Base-by-base conservation (phyloP, 2,329 filamentous ascomycete species). In the Colletotrichum sp. region DNA sequence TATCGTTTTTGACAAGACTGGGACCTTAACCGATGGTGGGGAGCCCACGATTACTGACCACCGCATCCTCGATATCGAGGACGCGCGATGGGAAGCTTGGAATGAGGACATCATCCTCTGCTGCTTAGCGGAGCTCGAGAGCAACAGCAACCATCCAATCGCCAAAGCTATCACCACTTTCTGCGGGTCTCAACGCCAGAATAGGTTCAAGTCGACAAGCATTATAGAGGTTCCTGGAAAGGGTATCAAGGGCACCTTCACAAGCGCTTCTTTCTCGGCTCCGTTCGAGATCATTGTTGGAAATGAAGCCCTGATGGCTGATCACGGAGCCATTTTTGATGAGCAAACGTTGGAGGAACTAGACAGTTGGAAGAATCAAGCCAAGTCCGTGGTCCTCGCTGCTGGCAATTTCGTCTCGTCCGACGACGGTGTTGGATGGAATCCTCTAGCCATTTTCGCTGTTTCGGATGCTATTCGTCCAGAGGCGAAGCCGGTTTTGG, bases 1-100 rank as follows among this genome's bases (percentile, higher is more conserved):
- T 66, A 92, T 97, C 48, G 94, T 97, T 1, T 97, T 97, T 81
- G 95, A 97, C 88, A 97, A 97, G 88, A 97, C 95, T 0, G 95
- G 95, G 2, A 97, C 95, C 0, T 86, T 97, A 75, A 97, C 95
- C 0, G 87, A 93, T 79, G 87, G 94, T 6, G 94, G 93, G 6
- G 92, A 95, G 77, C 94, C 94, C 0, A 90, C 88, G 30, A 92
- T 96, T 27, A 94, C 91, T 0, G 89, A 92, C 77, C 79, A 83
- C 60, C 68, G 89, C 5, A 88, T 87, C 52, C 82, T 83, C 1
- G 83, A 82, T 32, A 79, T 80, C 28, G 80, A 79, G 8, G 79
- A 80, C 4, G 76, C 55, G n/a, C 22, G 16, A 12, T 6, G 27
- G 22, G 78, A 78, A 34, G 43, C 13, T 64, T 60, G 55, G 78